Percentiles rank a stretch among this genome's conserved stretches.
phyloP scores from a whole-genome alignment of 768 basidiomycete species.

The Leccinum uliginosum region DNA sequence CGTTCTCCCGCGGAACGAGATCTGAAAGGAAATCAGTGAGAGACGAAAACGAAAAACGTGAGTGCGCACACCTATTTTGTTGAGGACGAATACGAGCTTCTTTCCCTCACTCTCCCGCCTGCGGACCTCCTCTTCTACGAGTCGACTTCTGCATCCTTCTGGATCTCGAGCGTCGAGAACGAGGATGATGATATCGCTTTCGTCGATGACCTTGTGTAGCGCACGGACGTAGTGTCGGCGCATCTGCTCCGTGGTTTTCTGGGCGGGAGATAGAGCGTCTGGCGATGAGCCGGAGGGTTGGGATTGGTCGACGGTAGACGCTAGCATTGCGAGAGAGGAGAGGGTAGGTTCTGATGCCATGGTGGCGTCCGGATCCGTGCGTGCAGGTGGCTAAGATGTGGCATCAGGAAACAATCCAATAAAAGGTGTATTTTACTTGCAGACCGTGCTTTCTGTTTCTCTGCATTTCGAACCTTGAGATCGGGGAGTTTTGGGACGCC shows the following conservation, averaged over 20 bases:
- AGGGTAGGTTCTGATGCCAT: slow-evolving; percentile 77
- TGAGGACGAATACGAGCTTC: slow-evolving; percentile 89
- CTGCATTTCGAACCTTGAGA: slow-evolving; percentile 57
- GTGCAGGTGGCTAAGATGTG: slow-evolving; percentile 19
- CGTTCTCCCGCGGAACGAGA: slow-evolving; percentile 83
- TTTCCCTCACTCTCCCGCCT: slow-evolving; percentile 85
- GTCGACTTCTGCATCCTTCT: slow-evolving; percentile 83
- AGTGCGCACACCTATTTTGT: slow-evolving; percentile 80
- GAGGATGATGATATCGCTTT: slow-evolving; percentile 86
- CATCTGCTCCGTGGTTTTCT: slow-evolving; percentile 64
- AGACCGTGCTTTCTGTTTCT: slow-evolving; percentile 41
- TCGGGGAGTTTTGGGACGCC: slow-evolving; percentile 81
- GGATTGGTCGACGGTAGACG: slow-evolving; percentile 28
- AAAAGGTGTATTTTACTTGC: slow-evolving; percentile 27
- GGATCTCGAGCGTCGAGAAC: slow-evolving; percentile 95
- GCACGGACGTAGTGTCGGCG: slow-evolving; percentile 73
- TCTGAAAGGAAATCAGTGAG: slow-evolving; percentile 44
- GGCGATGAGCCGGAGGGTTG: slow-evolving; percentile 15
- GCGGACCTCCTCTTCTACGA: slow-evolving; percentile 93
- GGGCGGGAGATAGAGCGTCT: slow-evolving; percentile 27
- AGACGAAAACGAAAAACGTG: background rate
- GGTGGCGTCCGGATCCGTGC: slow-evolving; percentile 45
- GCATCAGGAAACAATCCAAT: background rate
- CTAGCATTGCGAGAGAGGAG: slow-evolving; percentile 53
- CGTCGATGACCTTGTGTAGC: slow-evolving; percentile 88